These are phyloP conservation scores for Fraxinus floribunda DNA, from an alignment of 305 asterid genomes.

Conservation along the genomic window DNA sequence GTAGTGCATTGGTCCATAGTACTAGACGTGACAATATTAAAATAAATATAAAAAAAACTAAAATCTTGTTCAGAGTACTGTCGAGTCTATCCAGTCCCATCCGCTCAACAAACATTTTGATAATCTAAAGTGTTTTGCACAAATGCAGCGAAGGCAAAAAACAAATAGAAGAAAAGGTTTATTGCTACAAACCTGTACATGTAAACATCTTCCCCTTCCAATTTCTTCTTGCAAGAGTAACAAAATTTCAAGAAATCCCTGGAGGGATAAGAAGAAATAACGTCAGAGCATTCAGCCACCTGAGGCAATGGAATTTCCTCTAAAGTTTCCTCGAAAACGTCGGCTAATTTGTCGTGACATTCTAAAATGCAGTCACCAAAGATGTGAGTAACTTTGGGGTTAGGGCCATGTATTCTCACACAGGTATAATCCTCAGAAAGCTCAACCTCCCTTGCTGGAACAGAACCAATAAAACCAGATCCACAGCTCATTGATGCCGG, in stretches of 20 bases:
- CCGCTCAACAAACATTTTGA: background rate
- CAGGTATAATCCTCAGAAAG: conserved; percentile 96
- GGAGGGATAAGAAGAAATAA: conserved; percentile 35
- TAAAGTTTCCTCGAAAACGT: conserved; percentile 34
- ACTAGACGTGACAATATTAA: background rate
- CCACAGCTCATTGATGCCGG: conserved; percentile 27
- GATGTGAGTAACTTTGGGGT: conserved; percentile 88
- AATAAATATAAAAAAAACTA: background rate
- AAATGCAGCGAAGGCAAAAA: background rate
- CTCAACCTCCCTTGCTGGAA: conserved; percentile 70
- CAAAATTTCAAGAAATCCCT: conserved; percentile 75
- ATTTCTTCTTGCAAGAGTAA: conserved; percentile 65
- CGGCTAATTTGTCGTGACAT: conserved; percentile 54
- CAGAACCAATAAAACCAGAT: conserved; percentile 36
- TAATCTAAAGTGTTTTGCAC: background rate
- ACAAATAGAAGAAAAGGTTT: background rate
- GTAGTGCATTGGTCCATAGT: background rate
- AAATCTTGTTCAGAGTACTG: background rate
- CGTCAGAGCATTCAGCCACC: conserved; percentile 29
- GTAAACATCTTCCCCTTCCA: conserved; percentile 92
- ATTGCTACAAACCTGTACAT: conserved; percentile 73
- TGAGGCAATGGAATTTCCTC: conserved; percentile 26
- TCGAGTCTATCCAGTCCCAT: background rate
- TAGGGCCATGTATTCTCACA: conserved; percentile 79
- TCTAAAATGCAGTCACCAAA: conserved; percentile 88